A percentile compares a stretch with the other conserved stretches of the same genome.
These are phyloP conservation scores for Solanum infundibuliforme DNA, from an alignment of 257 asterid genomes.

Conservation along the genomic window DNA sequence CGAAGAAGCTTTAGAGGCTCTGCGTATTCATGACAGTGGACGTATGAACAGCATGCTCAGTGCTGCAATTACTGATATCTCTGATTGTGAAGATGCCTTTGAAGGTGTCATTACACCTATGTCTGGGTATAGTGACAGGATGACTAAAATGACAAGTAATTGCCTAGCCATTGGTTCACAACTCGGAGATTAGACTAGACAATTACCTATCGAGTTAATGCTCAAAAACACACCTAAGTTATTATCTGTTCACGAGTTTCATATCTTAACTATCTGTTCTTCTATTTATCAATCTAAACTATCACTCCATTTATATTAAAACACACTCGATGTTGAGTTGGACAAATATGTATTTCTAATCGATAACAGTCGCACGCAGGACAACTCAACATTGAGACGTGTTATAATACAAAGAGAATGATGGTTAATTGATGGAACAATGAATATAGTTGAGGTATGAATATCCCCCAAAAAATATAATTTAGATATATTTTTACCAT, in stretches of 20 bases:
- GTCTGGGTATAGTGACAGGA: background rate
- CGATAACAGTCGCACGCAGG: background rate
- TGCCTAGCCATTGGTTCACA: conserved; percentile 15
- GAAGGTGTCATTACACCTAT: background rate
- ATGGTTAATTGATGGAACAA: background rate
- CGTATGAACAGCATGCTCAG: conserved; percentile 14
- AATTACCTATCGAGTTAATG: background rate
- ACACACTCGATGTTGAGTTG: background rate
- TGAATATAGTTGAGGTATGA: background rate
- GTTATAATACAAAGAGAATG: background rate
- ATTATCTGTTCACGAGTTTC: background rate
- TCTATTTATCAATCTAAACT: background rate
- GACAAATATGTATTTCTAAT: background rate
- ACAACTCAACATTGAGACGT: background rate
- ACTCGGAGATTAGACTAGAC: background rate
- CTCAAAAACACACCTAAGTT: background rate
- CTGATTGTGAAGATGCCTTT: conserved; percentile 9
- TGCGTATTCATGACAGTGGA: background rate
- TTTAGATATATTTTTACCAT: background rate
- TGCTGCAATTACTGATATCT: conserved; percentile 10
- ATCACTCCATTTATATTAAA: background rate
- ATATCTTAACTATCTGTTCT: background rate
- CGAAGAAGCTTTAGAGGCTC: background rate
- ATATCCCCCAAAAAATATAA: background rate
- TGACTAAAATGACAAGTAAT: conserved; percentile 15